Evolutionary conservation across 352 stramenopile genomes (phyloP), one percentile per base, ranked within the genome.

Genomic region (Globisporangium middletonii): DNA sequence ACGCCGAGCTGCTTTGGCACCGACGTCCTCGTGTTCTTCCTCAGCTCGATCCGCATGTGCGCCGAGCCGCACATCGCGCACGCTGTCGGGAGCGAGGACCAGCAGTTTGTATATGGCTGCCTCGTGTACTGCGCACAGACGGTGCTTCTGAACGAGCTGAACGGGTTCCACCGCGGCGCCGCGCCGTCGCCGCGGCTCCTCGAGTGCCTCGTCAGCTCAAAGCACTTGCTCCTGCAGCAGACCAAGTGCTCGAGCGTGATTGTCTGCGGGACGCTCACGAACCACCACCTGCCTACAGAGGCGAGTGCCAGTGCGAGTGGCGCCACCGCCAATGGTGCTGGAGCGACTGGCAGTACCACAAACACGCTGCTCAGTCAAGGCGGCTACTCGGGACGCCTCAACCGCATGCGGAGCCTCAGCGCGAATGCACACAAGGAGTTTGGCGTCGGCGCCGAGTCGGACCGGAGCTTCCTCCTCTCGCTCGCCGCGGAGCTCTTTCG

Each of bases 91-190:
- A 49, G 52, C 0, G 80, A 89, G 33, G 66, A 80, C 13, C 77
- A 89, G 28, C 83, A 84, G 16, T 89, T 90, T 43, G 86, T 91
- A 59, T 89, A 87, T 51, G 71, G 75, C 2, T 73, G 69, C 6
- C 59, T 93, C 4, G 72, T 93, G 13, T 93, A 88, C 50, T 86
- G 69, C 26, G 59, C 64, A 0, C 80, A 93, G 62, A 69, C 59
- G 0, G 74, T 82, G 8, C 15, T 88, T 1, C 50, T 93, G 28
- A 83, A 67, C 45, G 80, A 89, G 37, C 52, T 93, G 12, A 69
- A 64, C 33, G 69, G 72, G n/a, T 48, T 59, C 9, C 79, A 90
- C 45, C 65, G 65, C 53, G 60, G 55, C 11, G 54, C 27, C 0
- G 33, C 64, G 23, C 69, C 65, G 2, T 54, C 67, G 0, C 52